phyloP scores from a whole-genome alignment of 208 protist species.

The Phytomonas francai region DNA sequence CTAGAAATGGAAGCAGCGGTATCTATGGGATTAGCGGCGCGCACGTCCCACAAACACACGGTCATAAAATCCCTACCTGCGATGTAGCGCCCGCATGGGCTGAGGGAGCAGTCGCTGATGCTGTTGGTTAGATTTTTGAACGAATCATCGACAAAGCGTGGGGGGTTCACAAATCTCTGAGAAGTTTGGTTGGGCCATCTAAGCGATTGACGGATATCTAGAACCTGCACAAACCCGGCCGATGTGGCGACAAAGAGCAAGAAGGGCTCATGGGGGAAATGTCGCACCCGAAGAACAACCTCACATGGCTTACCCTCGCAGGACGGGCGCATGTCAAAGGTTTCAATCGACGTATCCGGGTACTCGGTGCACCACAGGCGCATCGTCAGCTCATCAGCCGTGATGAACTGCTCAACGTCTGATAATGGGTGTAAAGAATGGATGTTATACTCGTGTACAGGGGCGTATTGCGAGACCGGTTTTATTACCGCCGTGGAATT shows the following conservation, averaged over 20 bases:
- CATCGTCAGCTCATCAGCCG: constrained; percentile 75
- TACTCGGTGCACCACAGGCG: constrained; percentile 86
- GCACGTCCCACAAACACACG: constrained; percentile 79
- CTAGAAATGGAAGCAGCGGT: constrained; percentile 19
- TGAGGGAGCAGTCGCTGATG: constrained; percentile 75
- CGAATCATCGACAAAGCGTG: constrained; percentile 23
- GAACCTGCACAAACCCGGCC: constrained; percentile 55
- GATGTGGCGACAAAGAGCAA: constrained; percentile 79
- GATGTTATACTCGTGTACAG: constrained; percentile 84
- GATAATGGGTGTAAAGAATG: constrained; percentile 66
- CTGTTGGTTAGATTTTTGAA: constrained; percentile 52
- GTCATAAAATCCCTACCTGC: constrained; percentile 74
- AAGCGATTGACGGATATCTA: constrained; percentile 76
- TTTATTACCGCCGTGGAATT: constrained; percentile 58
- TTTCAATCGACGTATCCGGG: constrained; percentile 77
- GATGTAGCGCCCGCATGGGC: constrained; percentile 77
- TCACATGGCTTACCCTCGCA: constrained; percentile 24
- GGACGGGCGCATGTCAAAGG: constrained; percentile 45
- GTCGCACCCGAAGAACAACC: constrained; percentile 45
- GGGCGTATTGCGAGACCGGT: constrained; percentile 56
- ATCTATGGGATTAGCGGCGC: constrained; percentile 21
- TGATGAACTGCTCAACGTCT: constrained; percentile 74
- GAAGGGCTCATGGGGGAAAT: constrained; percentile 76
- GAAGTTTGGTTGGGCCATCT: constrained; percentile 57
- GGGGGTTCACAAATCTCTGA: constrained; percentile 51